A percentile compares a stretch with the other conserved stretches of the same genome.
Evolutionary conservation across 108 stramenopile species (phyloP).

Genomic region (Pseudonitzschia pungens): DNA sequence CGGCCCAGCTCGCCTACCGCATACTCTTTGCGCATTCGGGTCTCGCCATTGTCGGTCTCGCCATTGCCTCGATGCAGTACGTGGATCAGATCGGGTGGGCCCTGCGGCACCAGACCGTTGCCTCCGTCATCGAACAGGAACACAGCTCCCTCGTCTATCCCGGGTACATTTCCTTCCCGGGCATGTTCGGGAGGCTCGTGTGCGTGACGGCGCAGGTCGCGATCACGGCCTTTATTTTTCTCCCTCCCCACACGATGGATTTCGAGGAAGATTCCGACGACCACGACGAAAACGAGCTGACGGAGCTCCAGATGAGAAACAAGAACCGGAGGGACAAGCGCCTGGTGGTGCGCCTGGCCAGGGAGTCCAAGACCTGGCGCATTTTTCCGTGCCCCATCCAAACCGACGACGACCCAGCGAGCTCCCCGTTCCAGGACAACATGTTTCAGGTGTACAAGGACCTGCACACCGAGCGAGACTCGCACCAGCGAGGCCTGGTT

Average conservation of each 20-base stretch:
- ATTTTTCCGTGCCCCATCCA: conserved; percentile 72
- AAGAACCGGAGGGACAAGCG: conserved; percentile 63
- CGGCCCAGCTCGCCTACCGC: conserved; percentile 79
- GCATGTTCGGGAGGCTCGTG: conserved; percentile 64
- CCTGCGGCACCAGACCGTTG: background rate
- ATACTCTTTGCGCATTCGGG: conserved; percentile 43
- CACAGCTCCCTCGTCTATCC: conserved; percentile 22
- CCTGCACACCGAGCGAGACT: conserved; percentile 37
- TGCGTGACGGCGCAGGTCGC: conserved; percentile 66
- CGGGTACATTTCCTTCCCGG: conserved; percentile 63
- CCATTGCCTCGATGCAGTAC: conserved; percentile 31
- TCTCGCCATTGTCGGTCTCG: conserved; percentile 36
- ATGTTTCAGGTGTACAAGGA: conserved; percentile 35
- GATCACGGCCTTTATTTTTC: conserved; percentile 73
- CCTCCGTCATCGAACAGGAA: conserved; percentile 11
- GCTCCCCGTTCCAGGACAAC: conserved; percentile 26
- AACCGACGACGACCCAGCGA: background rate
- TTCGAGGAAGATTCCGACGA: conserved; percentile 30
- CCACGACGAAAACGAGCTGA: conserved; percentile 29
- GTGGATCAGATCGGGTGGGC: background rate
- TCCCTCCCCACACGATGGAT: conserved; percentile 51
- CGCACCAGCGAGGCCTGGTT: conserved; percentile 40
- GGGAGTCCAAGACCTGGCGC: conserved; percentile 45
- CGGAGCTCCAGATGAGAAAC: conserved; percentile 39
- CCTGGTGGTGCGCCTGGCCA: conserved; percentile 45